Evolutionary conservation across 176 grass and related monocot species (phyloP).

Genomic region (Bolboschoenus planiculmis): DNA sequence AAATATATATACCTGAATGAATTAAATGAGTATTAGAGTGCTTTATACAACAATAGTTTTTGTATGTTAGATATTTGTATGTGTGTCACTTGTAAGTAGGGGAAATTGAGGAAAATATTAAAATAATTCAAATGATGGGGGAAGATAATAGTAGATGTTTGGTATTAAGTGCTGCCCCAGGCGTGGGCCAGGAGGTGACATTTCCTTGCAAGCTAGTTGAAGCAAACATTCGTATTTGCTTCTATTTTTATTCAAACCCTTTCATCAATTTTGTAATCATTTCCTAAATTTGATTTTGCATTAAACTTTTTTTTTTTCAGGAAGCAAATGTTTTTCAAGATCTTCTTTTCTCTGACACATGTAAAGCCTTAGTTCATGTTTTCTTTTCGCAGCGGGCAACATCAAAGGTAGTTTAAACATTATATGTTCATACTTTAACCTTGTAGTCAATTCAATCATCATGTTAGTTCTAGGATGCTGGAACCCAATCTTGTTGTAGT

Average conservation of each 20-base stretch:
- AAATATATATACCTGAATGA: background rate
- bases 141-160: background rate
- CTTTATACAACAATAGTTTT: too few species aligned
- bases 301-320: conserved; percentile 39
- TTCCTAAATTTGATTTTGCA: conserved; percentile 17
- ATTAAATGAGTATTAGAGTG: background rate
- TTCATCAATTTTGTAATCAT: background rate
- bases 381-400: conserved; percentile 82
- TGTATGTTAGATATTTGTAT: too few species aligned
- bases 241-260: conserved; percentile 11
- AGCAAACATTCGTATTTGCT: background rate
- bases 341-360: conserved; percentile 84
- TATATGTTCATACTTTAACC: conserved; percentile 1
- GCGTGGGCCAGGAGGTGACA: background rate
- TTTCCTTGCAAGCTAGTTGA: background rate
- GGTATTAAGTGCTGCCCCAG: background rate
- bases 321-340: conserved; percentile 64
- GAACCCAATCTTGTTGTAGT: background rate
- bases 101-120: background rate
- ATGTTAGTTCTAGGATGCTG: background rate
- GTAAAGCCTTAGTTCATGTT: conserved; percentile 85
- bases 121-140: background rate
- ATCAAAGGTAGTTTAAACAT: conserved; percentile 49
- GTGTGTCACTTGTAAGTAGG: background rate
- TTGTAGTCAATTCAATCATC: background rate